Evolutionary conservation across 2,329 filamentous ascomycete genomes (phyloP).

Genomic region (Exophiala aquamarina): DNA sequence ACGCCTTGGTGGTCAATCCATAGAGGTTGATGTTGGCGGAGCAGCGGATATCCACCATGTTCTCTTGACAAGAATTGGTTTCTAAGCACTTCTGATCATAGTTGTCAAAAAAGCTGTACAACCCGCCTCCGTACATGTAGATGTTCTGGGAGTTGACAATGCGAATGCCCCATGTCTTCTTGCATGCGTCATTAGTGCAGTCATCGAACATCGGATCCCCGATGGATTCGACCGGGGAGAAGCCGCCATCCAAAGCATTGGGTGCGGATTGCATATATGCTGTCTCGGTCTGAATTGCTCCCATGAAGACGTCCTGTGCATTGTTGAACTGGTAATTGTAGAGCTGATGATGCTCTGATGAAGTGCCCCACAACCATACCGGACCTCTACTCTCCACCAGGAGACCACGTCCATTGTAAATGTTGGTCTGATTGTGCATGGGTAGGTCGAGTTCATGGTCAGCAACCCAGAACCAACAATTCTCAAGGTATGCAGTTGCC

Average conservation of each 20-base stretch:
- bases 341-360: conserved; percentile 59
- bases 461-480: conserved; percentile 86
- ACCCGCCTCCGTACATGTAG: conserved; percentile 69
- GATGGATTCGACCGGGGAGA: conserved; percentile 57
- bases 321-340: conserved; percentile 83
- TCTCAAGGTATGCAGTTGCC: conserved; percentile 76
- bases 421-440: conserved; percentile 67
- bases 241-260: conserved; percentile 72
- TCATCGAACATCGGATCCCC: conserved; percentile 68
- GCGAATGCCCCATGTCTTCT: conserved; percentile 76
- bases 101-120: conserved; percentile 84
- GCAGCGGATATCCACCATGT: conserved; percentile 73
- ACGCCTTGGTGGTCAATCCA: conserved; percentile 72
- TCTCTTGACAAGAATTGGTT: conserved; percentile 70
- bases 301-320: conserved; percentile 78
- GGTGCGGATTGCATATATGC: conserved; percentile 75
- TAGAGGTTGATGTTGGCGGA: conserved; percentile 61
- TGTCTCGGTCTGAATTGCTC: conserved; percentile 84
- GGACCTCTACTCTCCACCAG: conserved; percentile 75
- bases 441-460: conserved; percentile 82
- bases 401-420: conserved; percentile 86
- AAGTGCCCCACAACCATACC: conserved; percentile 78
- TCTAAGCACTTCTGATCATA: conserved; percentile 70
- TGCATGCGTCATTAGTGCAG: conserved; percentile 60
- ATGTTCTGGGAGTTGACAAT: conserved; percentile 67